Evolutionary conservation across 2,329 filamentous ascomycete species (phyloP).

Genomic region (Talaromyces sp.): DNA sequence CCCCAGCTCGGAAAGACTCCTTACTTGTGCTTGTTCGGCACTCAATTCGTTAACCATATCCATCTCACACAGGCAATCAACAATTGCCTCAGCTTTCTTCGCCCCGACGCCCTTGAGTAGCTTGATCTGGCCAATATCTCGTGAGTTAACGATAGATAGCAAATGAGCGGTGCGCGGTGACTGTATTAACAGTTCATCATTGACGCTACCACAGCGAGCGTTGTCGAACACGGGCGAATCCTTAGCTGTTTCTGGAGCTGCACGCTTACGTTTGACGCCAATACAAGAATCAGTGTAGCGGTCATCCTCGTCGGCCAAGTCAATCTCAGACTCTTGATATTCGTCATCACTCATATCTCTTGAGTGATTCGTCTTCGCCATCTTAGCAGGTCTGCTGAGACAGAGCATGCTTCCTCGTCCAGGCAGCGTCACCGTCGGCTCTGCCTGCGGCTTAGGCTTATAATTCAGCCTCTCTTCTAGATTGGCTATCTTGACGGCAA

Average conservation of each 20-base stretch:
- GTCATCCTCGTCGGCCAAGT: slow-evolving; percentile 30
- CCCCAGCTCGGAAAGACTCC: slow-evolving; percentile 37
- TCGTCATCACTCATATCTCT: slow-evolving; percentile 31
- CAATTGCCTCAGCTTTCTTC: slow-evolving; percentile 46
- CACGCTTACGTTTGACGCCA: slow-evolving; percentile 24
- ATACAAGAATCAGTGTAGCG: slow-evolving; percentile 20
- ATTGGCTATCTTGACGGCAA: slow-evolving; percentile 52
- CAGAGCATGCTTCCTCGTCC: slow-evolving; percentile 32
- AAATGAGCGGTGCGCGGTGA: slow-evolving; percentile 43
- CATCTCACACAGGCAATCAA: slow-evolving; percentile 44
- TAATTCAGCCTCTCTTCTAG: slow-evolving; percentile 48
- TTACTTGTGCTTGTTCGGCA: slow-evolving; percentile 28
- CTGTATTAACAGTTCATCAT: slow-evolving; percentile 18
- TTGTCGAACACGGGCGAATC: background rate
- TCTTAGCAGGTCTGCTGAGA: slow-evolving; percentile 24
- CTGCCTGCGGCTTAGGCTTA: slow-evolving; percentile 18
- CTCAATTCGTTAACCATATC: slow-evolving; percentile 24
- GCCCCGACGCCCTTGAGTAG: slow-evolving; percentile 43
- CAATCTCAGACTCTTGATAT: slow-evolving; percentile 22
- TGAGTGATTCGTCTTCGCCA: slow-evolving; percentile 24
- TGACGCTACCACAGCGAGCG: slow-evolving; percentile 14
- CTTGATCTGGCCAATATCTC: slow-evolving; percentile 43
- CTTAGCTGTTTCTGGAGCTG: slow-evolving; percentile 20
- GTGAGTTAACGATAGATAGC: slow-evolving; percentile 43
- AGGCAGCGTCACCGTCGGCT: slow-evolving; percentile 17